phyloP scores from a whole-genome alignment of 306 rosid species.

The Malus sieversii region DNA sequence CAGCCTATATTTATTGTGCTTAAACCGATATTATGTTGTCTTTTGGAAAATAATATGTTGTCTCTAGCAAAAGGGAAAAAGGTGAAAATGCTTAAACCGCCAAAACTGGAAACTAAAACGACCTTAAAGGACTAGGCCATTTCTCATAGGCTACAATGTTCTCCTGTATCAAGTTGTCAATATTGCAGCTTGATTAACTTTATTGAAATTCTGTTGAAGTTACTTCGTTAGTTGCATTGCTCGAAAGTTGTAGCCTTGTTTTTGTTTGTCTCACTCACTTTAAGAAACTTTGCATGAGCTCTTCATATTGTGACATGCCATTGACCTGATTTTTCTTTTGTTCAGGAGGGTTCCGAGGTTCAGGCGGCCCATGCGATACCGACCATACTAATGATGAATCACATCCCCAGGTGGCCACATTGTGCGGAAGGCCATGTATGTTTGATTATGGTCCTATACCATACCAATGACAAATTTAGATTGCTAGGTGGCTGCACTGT shows the following conservation, averaged over 20 bases:
- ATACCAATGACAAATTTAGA: slow-evolving; percentile 11
- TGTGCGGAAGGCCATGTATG: slow-evolving; percentile 16
- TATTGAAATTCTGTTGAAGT: neutral
- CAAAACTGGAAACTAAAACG: neutral
- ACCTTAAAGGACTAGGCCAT: neutral
- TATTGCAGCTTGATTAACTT: neutral
- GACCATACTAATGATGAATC: slow-evolving; percentile 63
- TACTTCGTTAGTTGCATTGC: neutral
- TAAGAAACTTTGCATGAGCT: neutral
- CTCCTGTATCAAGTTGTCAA: neutral
- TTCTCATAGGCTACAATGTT: neutral
- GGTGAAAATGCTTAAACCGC: neutral
- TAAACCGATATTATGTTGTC: neutral
- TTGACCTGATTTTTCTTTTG: slow-evolving; percentile 10
- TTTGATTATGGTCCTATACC: slow-evolving; percentile 26
- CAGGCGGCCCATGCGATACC: slow-evolving; percentile 84
- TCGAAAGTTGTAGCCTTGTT: neutral
- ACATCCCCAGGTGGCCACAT: slow-evolving; percentile 24
- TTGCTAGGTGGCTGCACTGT: slow-evolving; percentile 22
- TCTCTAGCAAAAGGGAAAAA: neutral
- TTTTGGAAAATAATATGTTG: neutral
- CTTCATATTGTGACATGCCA: neutral
- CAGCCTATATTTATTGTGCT: neutral
- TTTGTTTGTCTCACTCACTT: neutral
- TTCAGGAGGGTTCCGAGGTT: slow-evolving; percentile 93